Evolutionary conservation across 2,329 filamentous ascomycete species (phyloP), one percentile per base, ranked within the genome.

Genomic region (Penicillium oxalicum): DNA sequence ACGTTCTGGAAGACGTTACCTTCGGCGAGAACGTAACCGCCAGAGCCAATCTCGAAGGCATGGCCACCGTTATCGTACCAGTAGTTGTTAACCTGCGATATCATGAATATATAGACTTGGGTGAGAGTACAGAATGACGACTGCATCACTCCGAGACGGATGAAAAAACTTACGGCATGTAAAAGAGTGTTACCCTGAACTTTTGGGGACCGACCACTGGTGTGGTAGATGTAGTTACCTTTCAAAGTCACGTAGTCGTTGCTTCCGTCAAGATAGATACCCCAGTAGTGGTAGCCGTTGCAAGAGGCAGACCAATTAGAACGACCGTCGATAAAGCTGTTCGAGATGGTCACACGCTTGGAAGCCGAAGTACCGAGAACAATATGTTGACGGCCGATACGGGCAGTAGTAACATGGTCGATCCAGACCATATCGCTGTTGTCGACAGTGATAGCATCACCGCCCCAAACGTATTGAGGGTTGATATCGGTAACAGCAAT

Each of bases 271-370:
- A 45, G 49, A 47, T 52, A 63, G 57, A 81, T 61, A 34, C 68
- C 74, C 78, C 79, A 82, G 72, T 82, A 81, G 66, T 81, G 79
- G 61, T 78, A 71, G 26, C 69, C 71, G 58, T 82, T 72, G 65
- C 80, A 83, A 25, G 72, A 75, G 7, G 80, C 72, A 8, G 78
- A 81, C 71, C 73, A 82, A 35, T 65, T 65, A 24, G 74, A 74
- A 37, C 62, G 62, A 37, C 80, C 80, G 54, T 83, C 78, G 53
- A 83, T 76, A 57, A 81, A 75, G 62, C 61, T 71, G 73, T 82
- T 81, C 57, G 78, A 78, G 62, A 83, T 75, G 25, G 78, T 79
- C 13, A 82, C 75, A 39, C 74, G 72, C 55, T 40, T 50, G 61
- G 54, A 58, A 9, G 56, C 44, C 25, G 57, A 49, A n/a, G 56